Base-by-base conservation (phyloP, 2,329 filamentous ascomycete species). In the Huntiella bhutanensis region DNA sequence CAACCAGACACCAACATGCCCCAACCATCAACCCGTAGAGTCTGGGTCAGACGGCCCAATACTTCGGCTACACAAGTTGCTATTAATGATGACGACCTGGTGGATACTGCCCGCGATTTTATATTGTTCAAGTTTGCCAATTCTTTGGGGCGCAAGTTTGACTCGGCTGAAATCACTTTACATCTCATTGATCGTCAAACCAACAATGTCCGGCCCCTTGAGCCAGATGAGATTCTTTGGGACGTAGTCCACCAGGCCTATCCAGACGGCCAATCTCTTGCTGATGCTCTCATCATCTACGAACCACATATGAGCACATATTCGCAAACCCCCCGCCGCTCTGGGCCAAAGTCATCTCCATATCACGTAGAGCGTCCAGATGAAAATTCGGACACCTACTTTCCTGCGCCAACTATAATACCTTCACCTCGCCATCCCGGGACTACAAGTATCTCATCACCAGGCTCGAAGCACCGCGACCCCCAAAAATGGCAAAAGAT, bases 51-150 rank as follows among this genome's bases (percentile, higher is more conserved):
- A 67, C 74, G 88, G 56, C 82, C 82, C 15, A 73, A 80, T 53
- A 82, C 79, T 49, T 95, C 88, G 48, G 77, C 88, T 35, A 98
- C 91, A 11, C 69, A 91, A 56, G 80, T 98, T 47, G 77, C 80
- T 51, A 82, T 93, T 55, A 71, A 76, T 54, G 82, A 93, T 56
- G 85, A 92, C 55, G 86, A 94, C 57, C 65, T 96, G 55, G 87
- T 96, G 48, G 91, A 98, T 60, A 88, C 95, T 62, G 80, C 94
- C 51, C 81, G 88, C 55, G 91, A 95, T 54, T 76, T 85, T 68
- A 91, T 96, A 48, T 66, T 96, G 54, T 77, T 76, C 56, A 96
- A 96, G 66, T 98, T 96, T 61, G 77, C 78, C 55, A 96, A 98
- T 62, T 92, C 86, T 11, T 69, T 98, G 19, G 88, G 88, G 43